Evolutionary conservation across 2,329 filamentous ascomycete species (phyloP).

Genomic region (Neonectria faginata): DNA sequence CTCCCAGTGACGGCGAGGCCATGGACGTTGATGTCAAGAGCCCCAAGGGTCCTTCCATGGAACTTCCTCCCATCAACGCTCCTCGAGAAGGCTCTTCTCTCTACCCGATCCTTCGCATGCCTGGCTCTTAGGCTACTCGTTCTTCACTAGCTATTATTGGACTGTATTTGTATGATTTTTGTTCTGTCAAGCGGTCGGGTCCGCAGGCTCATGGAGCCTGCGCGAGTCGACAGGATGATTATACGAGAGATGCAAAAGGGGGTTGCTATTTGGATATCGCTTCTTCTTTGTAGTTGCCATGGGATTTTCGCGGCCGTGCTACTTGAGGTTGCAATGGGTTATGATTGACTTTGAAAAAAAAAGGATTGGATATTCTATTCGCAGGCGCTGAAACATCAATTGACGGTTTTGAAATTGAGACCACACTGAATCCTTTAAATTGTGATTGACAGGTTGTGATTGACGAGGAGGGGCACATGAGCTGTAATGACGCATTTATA

Average conservation of each 20-base stretch:
- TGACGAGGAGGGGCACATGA: not conserved
- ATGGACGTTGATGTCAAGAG: constrained; percentile 55
- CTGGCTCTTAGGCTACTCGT: constrained; percentile 45
- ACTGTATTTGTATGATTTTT: constrained; percentile 42
- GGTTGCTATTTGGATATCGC: not conserved
- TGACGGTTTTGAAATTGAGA: not conserved
- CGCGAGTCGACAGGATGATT: not conserved
- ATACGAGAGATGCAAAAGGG: constrained; percentile 5
- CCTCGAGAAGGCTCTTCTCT: constrained; percentile 51
- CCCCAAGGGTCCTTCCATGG: constrained; percentile 42
- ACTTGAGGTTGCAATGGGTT: not conserved
- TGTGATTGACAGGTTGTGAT: not conserved
- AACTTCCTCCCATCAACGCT: constrained; percentile 35
- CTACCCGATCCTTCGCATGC: constrained; percentile 56
- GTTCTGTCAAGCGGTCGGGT: constrained; percentile 20
- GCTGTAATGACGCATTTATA: not conserved
- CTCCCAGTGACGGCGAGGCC: constrained; percentile 44
- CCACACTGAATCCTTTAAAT: not conserved
- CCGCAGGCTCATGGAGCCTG: not conserved
- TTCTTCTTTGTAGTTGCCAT: not conserved
- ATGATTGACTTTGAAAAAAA: not conserved
- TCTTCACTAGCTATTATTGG: constrained; percentile 27
- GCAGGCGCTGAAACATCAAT: constrained; percentile 1
- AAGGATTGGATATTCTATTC: not conserved
- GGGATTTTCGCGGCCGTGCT: not conserved